Base-by-base conservation (phyloP, 2,329 filamentous ascomycete genomes). In the Aureobasidium zeae region DNA sequence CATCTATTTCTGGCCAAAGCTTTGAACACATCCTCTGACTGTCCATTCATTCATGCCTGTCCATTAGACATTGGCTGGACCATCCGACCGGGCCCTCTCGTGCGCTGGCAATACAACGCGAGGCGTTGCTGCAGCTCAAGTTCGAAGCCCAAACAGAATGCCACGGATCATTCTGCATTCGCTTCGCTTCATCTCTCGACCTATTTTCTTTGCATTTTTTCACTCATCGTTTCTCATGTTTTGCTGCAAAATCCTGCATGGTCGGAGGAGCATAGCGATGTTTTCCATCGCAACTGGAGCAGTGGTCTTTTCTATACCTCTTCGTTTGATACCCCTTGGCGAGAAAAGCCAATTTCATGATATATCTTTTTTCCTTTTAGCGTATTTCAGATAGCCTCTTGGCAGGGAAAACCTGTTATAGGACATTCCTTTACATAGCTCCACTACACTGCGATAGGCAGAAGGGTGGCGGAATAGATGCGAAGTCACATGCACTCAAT, bases 161-260 rank as follows among this genome's bases (percentile, higher is more conserved):
- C 39, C 30, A 26, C 30, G 39, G 39, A 43, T 42, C 39, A 43
- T 30, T 43, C 39, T 43, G 39, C 39, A 43, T 28, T 43, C 39
- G 39, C 39, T 43, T 43, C 28, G 39, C 39, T 33, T 43, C 39
- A 21, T 30, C 13, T 30, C 13, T 15, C 9, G 12, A 15, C 13
- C 28, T n/a, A 5, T 26, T 21, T 43, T 21, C 9, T 16, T 39
- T 30, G 17, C 9, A 11, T 10, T 21, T 6, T 15, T 12, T 1
- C 17, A 20, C 12, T 43, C 1, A 21, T 15, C 9, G 7, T 28
- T 12, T 24, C 28, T 34, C 29, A 22, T 19, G 24, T 43, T n/a
- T 34, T 34, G 30, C 30, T 43, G 39, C 39, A n/a, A n/a, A n/a
- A 28, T 43, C 39, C 16, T 34, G 30, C 39, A 43, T 43, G 15